Evolutionary conservation across 805 yeast species (phyloP), one percentile per base, ranked within the genome.

Genomic region (Zygosaccharomyces siamensis): DNA sequence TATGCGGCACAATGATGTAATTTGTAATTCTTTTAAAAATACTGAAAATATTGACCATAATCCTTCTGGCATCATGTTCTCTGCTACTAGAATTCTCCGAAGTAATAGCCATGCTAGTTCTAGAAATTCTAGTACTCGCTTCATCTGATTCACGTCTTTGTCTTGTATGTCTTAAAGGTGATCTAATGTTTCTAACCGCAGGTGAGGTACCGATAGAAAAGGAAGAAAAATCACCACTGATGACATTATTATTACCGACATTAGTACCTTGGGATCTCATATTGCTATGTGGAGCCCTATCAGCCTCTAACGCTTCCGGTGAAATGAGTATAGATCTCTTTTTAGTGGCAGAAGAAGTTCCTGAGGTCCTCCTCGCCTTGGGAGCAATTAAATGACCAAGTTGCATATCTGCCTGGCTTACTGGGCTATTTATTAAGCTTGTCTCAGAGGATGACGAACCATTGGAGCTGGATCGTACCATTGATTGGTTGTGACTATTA

Each of bases 41-140:
- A 28, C 60, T 61, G 39, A 66, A 60, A 5, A 64, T 62, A 39
- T 64, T 66, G 14, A 62, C 52, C 55, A 64, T 53, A 7, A 62
- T 57, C 20, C 55, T 57, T 48, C 63, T 59, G 3, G 68, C 66
- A 21, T 56, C 53, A 14, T 47, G 48, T 32, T 51, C 52, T 10
- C 47, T 49, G n/a, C 28, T 20, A 14, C 42, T 18, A 6, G 43
- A 21, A 18, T 40, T 44, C 18, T 46, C 49, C 12, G 45, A 30
- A 2, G 47, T 36, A 8, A 53, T 27, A 18, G 30, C 38, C 7
- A 43, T 18, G 27, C 40, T 50, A 20, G 49, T 33, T 37, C 48
- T 47, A 1, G 57, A 46, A 14, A 35, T 21, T 27, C 49, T 53
- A 5, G 47, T 23, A 31, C 39, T 38, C 5, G 48, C 46, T 31